phyloP scores from a whole-genome alignment of 345 rosid species.

The Adansonia digitata region DNA sequence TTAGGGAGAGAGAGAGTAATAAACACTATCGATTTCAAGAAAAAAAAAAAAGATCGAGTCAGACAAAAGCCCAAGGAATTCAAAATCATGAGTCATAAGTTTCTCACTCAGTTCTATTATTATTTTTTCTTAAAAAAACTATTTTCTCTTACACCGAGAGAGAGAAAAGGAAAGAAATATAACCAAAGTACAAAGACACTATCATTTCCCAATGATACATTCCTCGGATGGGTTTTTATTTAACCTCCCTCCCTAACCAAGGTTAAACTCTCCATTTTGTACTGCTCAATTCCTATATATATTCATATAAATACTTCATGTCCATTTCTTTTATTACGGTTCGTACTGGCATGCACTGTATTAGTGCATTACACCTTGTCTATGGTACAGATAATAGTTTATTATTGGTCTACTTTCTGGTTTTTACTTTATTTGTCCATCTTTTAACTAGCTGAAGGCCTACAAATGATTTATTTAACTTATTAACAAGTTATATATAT shows the following conservation, averaged over 20 bases:
- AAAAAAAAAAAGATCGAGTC: slow-evolving; percentile 18
- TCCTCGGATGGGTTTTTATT: slow-evolving; percentile 27
- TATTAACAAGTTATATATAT: background rate
- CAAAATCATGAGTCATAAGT: slow-evolving; percentile 33
- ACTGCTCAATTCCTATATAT: too few species aligned
- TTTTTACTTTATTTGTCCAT: slow-evolving; percentile 17
- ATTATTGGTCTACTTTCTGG: slow-evolving; percentile 21
- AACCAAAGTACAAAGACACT: slow-evolving; percentile 42
- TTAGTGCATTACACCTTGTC: slow-evolving; percentile 16
- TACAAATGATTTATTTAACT: background rate
- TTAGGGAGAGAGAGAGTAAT: slow-evolving; percentile 24
- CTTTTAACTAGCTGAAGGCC: background rate
- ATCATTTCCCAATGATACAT: slow-evolving; percentile 71
- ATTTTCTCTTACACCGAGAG: slow-evolving; percentile 13
- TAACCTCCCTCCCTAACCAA: slow-evolving; percentile 21
- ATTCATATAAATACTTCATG: too few species aligned
- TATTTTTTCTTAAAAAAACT: slow-evolving; percentile 11
- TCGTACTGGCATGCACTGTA: slow-evolving; percentile 36
- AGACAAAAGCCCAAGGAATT: slow-evolving; percentile 42
- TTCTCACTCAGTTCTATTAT: slow-evolving; percentile 26
- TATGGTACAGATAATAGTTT: slow-evolving; percentile 15
- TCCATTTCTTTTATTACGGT: slow-evolving; percentile 18
- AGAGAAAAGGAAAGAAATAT: too few species aligned
- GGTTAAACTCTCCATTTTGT: slow-evolving; percentile 4
- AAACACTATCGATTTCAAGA: slow-evolving; percentile 31